Percentiles rank a stretch among this genome's conserved stretches.
Evolutionary conservation across 805 yeast species (phyloP).

Genomic region (Wickerhamiella sergipiensis): DNA sequence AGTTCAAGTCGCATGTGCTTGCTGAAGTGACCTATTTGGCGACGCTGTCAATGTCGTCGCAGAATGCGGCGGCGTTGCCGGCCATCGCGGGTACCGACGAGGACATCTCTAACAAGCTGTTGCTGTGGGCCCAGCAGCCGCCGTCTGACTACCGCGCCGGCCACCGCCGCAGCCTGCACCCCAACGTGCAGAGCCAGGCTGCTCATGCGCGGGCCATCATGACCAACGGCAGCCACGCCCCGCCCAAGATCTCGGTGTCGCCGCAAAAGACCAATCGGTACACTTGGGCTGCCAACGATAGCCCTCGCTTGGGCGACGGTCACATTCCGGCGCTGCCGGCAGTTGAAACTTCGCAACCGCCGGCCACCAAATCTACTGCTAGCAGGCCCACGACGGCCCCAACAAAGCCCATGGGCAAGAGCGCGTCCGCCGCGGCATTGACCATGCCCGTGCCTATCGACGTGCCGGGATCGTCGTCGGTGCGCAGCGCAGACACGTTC

Average conservation of each 20-base stretch:
- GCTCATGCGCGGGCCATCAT: background rate
- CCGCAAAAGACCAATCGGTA: background rate
- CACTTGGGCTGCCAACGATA: background rate
- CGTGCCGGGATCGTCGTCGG: background rate
- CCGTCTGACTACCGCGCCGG: constrained; percentile 1
- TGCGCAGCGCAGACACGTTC: background rate
- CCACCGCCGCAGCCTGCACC: constrained; percentile 1
- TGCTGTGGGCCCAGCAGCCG: constrained; percentile 19
- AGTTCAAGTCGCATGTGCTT: constrained; percentile 27
- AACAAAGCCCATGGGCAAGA: background rate
- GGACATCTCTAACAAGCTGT: constrained; percentile 12
- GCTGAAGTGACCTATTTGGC: constrained; percentile 28
- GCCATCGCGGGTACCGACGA: constrained; percentile 24
- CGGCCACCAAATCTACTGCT: background rate
- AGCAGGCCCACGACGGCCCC: background rate
- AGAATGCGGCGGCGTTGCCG: constrained; percentile 22
- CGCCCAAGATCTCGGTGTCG: background rate
- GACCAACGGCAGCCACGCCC: constrained; percentile 2
- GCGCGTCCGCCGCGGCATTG: background rate
- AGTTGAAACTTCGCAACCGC: background rate
- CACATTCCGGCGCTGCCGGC: background rate
- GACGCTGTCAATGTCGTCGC: constrained; percentile 25
- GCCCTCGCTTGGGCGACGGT: background rate
- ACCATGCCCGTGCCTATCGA: background rate
- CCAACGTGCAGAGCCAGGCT: background rate